These are phyloP conservation scores for Aspergillus jensenii DNA, from an alignment of 2,329 filamentous ascomycete genomes.

Conservation along the genomic window DNA sequence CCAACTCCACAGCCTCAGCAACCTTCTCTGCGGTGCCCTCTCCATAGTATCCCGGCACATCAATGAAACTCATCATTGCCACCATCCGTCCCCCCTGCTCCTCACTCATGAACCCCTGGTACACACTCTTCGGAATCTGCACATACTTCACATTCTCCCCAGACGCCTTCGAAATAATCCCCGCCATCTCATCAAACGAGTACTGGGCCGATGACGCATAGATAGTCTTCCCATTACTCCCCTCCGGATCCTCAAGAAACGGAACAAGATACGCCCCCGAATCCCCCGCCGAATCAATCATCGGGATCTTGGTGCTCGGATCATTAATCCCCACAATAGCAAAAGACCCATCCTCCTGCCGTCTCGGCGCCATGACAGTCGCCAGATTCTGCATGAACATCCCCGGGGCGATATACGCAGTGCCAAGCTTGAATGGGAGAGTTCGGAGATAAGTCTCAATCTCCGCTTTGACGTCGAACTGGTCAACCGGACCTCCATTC, in stretches of 20 bases:
- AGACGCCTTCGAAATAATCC: constrained; percentile 33
- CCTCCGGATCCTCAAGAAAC: constrained; percentile 38
- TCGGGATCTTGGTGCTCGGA: constrained; percentile 28
- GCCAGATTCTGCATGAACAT: constrained; percentile 56
- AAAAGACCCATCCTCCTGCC: constrained; percentile 28
- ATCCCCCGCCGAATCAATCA: constrained; percentile 38
- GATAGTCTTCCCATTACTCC: constrained; percentile 37
- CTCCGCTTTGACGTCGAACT: constrained; percentile 60
- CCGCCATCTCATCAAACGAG: constrained; percentile 30
- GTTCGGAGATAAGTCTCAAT: constrained; percentile 56
- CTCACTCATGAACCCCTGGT: constrained; percentile 18
- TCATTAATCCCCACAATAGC: constrained; percentile 19
- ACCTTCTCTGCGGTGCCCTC: constrained; percentile 31
- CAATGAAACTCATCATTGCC: constrained; percentile 27
- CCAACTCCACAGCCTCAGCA: constrained; percentile 27
- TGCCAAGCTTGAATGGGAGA: constrained; percentile 43
- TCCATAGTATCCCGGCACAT: constrained; percentile 41
- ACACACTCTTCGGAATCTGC: constrained; percentile 26
- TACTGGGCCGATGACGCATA: constrained; percentile 36
- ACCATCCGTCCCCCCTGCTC: constrained; percentile 14
- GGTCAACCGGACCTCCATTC: constrained; percentile 29
- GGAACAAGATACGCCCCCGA: constrained; percentile 36
- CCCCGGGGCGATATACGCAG: constrained; percentile 55
- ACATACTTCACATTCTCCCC: constrained; percentile 39
- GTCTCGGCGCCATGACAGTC: constrained; percentile 20